Conservation (phyloP, 768 basidiomycete genomes). For the Lanmaoa pseudosensibilis region DNA sequence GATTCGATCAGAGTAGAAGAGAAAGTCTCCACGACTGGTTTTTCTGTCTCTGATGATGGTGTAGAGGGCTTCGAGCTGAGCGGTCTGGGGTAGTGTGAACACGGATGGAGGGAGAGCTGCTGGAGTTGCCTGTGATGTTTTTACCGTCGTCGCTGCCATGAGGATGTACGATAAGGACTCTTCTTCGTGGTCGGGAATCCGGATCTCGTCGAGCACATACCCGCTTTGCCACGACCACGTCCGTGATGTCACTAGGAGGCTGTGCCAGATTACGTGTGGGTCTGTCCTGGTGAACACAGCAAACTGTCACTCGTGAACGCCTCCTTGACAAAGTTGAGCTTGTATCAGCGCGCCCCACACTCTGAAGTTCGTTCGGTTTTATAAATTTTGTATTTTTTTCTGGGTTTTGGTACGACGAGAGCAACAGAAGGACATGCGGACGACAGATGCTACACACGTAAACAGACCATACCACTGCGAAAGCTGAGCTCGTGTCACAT, state of each 20-base stretch:
- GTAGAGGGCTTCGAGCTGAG: conserved; percentile 92
- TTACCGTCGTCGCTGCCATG: conserved; percentile 14
- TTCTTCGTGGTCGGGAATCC: not conserved
- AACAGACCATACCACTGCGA: conserved; percentile 9
- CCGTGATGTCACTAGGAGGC: too few relatives aligned
- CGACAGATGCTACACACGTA: not conserved
- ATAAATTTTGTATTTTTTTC: conserved; percentile 6
- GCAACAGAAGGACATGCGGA: conserved; percentile 3
- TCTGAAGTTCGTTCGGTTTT: not conserved
- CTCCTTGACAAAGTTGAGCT: not conserved
- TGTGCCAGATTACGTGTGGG: too few relatives aligned
- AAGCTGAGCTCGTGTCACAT: conserved; percentile 14
- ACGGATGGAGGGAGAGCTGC: conserved; percentile 71
- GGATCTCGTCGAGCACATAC: too few relatives aligned
- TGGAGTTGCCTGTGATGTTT: conserved; percentile 37
- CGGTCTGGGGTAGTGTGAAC: conserved; percentile 85
- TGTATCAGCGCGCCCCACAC: not conserved
- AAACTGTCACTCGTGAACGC: not conserved
- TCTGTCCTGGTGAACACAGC: too few relatives aligned
- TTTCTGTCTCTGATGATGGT: conserved; percentile 91
- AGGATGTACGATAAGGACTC: not conserved
- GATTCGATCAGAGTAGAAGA: conserved; percentile 94
- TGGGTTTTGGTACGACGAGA: conserved; percentile 12
- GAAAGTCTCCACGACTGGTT: conserved; percentile 89
- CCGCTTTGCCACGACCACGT: too few relatives aligned